Percentiles rank a stretch among this genome's conserved stretches.
Conservation (phyloP, 2,329 filamentous ascomycete genomes). For the Plenodomus tracheiphilus region DNA sequence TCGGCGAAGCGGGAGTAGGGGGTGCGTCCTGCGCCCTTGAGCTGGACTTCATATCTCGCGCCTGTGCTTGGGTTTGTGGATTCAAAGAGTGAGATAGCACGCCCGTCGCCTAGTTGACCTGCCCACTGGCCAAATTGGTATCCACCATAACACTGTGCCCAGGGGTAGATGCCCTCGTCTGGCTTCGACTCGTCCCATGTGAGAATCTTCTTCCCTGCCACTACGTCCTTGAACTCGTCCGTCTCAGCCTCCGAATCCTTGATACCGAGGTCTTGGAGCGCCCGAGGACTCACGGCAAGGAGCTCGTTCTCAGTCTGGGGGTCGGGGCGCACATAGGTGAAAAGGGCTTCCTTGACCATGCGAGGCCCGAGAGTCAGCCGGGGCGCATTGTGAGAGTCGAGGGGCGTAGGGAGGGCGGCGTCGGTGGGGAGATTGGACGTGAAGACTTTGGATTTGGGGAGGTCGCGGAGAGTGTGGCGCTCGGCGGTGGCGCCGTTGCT, state of each 20-base stretch:
- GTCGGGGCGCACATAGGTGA: slow-evolving; percentile 88
- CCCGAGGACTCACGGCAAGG: slow-evolving; percentile 76
- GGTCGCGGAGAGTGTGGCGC: slow-evolving; percentile 49
- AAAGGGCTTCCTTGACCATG: slow-evolving; percentile 81
- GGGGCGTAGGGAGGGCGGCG: slow-evolving; percentile 75
- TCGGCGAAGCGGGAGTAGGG: slow-evolving; percentile 97
- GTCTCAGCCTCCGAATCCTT: slow-evolving; percentile 67
- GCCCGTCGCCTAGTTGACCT: slow-evolving; percentile 90
- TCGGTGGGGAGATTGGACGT: slow-evolving; percentile 74
- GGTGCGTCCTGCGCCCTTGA: slow-evolving; percentile 91
- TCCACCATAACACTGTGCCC: slow-evolving; percentile 97
- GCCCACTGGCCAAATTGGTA: slow-evolving; percentile 78
- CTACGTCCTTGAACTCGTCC: slow-evolving; percentile 74
- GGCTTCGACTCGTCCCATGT: slow-evolving; percentile 69
- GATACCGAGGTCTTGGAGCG: slow-evolving; percentile 81
- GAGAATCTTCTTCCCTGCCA: slow-evolving; percentile 80
- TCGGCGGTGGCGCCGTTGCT: slow-evolving; percentile 12
- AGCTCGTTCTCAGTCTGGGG: slow-evolving; percentile 72
- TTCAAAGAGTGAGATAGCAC: slow-evolving; percentile 94
- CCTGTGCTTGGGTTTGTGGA: slow-evolving; percentile 72
- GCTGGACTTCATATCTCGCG: slow-evolving; percentile 83
- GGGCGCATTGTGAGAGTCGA: slow-evolving; percentile 77
- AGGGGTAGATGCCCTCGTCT: slow-evolving; percentile 75
- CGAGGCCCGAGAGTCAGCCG: slow-evolving; percentile 77
- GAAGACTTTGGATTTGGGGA: slow-evolving; percentile 68